Evolutionary conservation across 129 eudicot species (phyloP).

Genomic region (Flaveria brownii): DNA sequence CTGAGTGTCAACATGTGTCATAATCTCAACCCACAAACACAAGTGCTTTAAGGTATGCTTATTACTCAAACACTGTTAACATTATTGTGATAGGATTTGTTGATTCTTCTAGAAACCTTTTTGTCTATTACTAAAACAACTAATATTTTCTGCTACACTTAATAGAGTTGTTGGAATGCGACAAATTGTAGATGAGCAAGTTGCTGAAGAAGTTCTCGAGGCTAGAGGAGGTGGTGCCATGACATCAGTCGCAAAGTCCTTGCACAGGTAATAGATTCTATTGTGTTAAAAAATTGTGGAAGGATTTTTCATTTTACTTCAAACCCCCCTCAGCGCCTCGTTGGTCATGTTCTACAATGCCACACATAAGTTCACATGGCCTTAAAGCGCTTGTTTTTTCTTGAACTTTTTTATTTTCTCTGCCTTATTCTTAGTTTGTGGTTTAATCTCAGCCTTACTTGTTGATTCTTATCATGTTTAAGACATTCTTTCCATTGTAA

Average conservation of each 20-base stretch:
- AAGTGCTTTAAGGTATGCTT: slow-evolving; percentile 84
- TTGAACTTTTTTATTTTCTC: too few relatives aligned
- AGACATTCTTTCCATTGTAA: too few relatives aligned
- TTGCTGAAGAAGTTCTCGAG: slow-evolving; percentile 97
- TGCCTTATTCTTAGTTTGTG: too few relatives aligned
- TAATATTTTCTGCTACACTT: neutral
- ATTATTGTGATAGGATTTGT: too few relatives aligned
- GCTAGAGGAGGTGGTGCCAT: slow-evolving; percentile 91
- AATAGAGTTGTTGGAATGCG: slow-evolving; percentile 96
- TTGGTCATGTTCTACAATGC: too few relatives aligned
- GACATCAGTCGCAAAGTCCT: slow-evolving; percentile 81
- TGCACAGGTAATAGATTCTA: slow-evolving; percentile 40
- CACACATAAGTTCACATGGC: too few relatives aligned
- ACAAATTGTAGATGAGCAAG: slow-evolving; percentile 83
- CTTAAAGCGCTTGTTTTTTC: too few relatives aligned
- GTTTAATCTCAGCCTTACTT: too few relatives aligned
- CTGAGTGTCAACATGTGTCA: neutral
- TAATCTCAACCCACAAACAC: slow-evolving; percentile 86
- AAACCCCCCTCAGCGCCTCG: too few relatives aligned
- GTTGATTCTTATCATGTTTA: too few relatives aligned
- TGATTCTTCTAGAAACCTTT: slow-evolving; percentile 9
- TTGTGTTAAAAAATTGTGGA: too few relatives aligned
- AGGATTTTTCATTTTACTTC: too few relatives aligned
- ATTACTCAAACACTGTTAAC: slow-evolving; percentile 17
- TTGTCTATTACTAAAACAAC: slow-evolving; percentile 1